Evolutionary conservation across 805 yeast genomes (phyloP).

Genomic region (Candida insectorum): DNA sequence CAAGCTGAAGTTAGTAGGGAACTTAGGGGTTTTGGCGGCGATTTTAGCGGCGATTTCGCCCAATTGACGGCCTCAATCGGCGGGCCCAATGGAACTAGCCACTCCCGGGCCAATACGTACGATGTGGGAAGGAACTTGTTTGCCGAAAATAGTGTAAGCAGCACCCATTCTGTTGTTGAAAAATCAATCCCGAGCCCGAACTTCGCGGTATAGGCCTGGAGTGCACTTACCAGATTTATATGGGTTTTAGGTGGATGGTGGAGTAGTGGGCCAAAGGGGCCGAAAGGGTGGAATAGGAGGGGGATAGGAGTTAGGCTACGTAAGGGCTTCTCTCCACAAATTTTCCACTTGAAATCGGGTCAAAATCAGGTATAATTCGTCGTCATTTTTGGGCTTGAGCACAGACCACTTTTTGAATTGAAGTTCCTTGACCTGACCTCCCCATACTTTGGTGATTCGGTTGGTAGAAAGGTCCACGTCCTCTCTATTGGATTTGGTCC

Average conservation of each 20-base stretch:
- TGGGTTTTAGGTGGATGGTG: too few relatives aligned
- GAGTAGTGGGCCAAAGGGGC: background rate
- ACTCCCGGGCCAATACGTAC: constrained; percentile 36
- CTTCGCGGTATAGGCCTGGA: too few relatives aligned
- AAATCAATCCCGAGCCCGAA: background rate
- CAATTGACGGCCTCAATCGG: too few relatives aligned
- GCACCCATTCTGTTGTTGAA: constrained; percentile 28
- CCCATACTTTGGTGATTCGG: constrained; percentile 59
- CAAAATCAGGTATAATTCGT: constrained; percentile 48
- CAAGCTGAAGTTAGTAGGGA: constrained; percentile 24
- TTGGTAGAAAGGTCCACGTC: constrained; percentile 38
- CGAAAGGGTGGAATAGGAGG: too few relatives aligned
- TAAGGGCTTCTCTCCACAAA: constrained; percentile 51
- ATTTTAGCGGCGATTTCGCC: too few relatives aligned
- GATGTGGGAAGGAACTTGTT: constrained; percentile 43
- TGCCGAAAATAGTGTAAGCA: constrained; percentile 42
- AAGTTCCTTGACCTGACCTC: constrained; percentile 54
- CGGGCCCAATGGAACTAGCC: background rate
- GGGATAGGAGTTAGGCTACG: too few relatives aligned
- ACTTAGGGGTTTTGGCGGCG: background rate
- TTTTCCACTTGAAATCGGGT: constrained; percentile 51
- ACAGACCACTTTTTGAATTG: constrained; percentile 70
- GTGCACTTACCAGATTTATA: too few relatives aligned
- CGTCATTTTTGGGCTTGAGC: constrained; percentile 49
- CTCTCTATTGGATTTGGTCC: constrained; percentile 47